Percentiles rank a stretch among this genome's conserved stretches.
Evolutionary conservation across 148 eudicot genomes (phyloP).

Genomic region (Vaccinium myrtillus): DNA sequence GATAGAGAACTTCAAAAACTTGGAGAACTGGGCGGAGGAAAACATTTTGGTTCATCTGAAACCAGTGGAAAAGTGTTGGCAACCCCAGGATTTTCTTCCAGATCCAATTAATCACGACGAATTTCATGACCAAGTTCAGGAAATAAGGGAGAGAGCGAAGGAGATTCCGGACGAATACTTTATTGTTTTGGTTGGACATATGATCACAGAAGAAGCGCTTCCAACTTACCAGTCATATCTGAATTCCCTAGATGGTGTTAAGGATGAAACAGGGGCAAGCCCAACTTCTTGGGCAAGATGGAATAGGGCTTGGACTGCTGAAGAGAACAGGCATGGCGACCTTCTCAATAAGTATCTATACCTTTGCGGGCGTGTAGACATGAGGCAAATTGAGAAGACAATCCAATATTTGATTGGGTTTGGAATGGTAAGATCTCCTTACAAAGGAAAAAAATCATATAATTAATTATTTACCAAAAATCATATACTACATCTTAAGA

Average conservation of each 20-base stretch:
- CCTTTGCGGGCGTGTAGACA: conserved; percentile 25
- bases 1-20: conserved; percentile 16
- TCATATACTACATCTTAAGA: too few relatives aligned
- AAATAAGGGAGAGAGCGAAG: conserved; percentile 26
- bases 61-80: conserved; percentile 21
- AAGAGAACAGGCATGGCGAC: conserved; percentile 30
- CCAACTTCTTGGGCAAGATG: conserved; percentile 21
- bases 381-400: conserved; percentile 31
- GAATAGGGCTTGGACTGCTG: conserved; percentile 31
- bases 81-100: conserved; percentile 21
- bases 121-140: conserved; percentile 22
- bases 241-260: conserved; percentile 23
- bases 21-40: conserved; percentile 15
- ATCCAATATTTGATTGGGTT: conserved; percentile 19
- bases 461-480: too few relatives aligned
- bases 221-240: conserved; percentile 25
- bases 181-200: conserved; percentile 28
- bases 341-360: conserved; percentile 27
- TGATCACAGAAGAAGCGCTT: conserved; percentile 31
- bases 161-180: conserved; percentile 29
- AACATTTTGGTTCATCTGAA: conserved; percentile 17
- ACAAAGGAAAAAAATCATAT: too few relatives aligned
- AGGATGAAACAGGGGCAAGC: conserved; percentile 26
- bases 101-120: conserved; percentile 12
- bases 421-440: conserved; percentile 24